Base-by-base conservation (phyloP, 148 eudicot genomes). In the Fagopyrum esculentum region DNA sequence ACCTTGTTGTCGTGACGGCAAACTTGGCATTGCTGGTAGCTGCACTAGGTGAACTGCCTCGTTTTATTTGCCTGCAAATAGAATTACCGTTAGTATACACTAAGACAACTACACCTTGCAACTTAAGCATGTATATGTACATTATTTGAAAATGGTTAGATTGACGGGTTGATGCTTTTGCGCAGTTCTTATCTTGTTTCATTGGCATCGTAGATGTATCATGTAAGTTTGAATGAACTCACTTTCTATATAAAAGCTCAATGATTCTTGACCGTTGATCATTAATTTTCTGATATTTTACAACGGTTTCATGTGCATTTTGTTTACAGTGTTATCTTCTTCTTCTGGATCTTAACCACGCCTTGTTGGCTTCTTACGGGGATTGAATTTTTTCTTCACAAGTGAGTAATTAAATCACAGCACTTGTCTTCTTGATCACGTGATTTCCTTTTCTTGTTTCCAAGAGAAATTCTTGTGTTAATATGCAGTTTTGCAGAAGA, bases 201-300 rank as follows among this genome's bases (percentile, higher is more conserved):
- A 88, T 68, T 89, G 93, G 91, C 83, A 84, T 48, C 88, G 88
- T 3, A 89, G 92, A 80, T 80, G 88, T 45, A 13, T 91, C 70
- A 80, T 82, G 97, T 89, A 78, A 89, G 97, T 9, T 13, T 60
- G n/a, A 9, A 7, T 9, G 35, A 60, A 35, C 1, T 35, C 40
- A 35, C 40, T 35, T 1, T 35, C 40, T 35, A 35, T 35, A 35
- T 35, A 35, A 35, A 35, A 35, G 1, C 17, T 3, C 5, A 26
- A 4, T 2, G 9, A 68, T 12, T 9, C 40, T 35, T 5, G 4
- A 35, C 4, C 45, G 4, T 17, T 15, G 12, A 6, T 17, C 55
- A 17, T 47, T 35, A 35, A 35, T 35, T 19, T 19, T 71, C 35
- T 45, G 73, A 70, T 45, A n/a, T n/a, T n/a, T 9, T 16, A 44